These are phyloP conservation scores for Pholiota conissans DNA, from an alignment of 768 basidiomycete species.

Conservation along the genomic window DNA sequence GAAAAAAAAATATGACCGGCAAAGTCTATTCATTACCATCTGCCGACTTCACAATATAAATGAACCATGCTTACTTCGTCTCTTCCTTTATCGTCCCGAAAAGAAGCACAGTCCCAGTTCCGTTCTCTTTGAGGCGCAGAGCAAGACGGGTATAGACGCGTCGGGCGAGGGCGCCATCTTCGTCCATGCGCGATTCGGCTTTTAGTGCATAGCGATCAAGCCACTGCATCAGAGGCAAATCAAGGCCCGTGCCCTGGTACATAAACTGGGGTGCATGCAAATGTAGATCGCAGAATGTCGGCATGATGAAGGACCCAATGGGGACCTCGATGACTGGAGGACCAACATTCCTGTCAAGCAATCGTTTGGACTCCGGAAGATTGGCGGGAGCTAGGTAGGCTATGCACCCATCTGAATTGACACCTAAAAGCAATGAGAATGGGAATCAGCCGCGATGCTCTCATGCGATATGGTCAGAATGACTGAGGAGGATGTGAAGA, in stretches of 20 bases:
- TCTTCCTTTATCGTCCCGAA: conserved; percentile 85
- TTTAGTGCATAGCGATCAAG: conserved; percentile 79
- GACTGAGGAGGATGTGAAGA: neutral
- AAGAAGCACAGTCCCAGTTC: conserved; percentile 74
- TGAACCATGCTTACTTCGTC: conserved; percentile 59
- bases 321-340: conserved; percentile 35
- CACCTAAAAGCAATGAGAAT: conserved; percentile 15
- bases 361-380: conserved; percentile 32
- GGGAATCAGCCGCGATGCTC: neutral
- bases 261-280: conserved; percentile 89
- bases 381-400: conserved; percentile 42
- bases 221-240: conserved; percentile 86
- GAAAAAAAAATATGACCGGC: neutral
- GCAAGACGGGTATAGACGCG: conserved; percentile 71
- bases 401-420: conserved; percentile 49
- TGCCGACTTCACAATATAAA: neutral
- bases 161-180: conserved; percentile 55
- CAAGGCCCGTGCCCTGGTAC: conserved; percentile 84
- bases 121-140: conserved; percentile 62
- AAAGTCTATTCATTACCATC: neutral
- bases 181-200: conserved; percentile 77
- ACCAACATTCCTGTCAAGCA: conserved; percentile 22
- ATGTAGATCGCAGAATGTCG: conserved; percentile 82
- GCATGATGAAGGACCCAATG: conserved; percentile 65
- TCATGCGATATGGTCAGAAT: neutral